A percentile compares a stretch with the other conserved stretches of the same genome.
Conservation (phyloP, 2,329 filamentous ascomycete genomes). For the Clathrospora elynae region DNA sequence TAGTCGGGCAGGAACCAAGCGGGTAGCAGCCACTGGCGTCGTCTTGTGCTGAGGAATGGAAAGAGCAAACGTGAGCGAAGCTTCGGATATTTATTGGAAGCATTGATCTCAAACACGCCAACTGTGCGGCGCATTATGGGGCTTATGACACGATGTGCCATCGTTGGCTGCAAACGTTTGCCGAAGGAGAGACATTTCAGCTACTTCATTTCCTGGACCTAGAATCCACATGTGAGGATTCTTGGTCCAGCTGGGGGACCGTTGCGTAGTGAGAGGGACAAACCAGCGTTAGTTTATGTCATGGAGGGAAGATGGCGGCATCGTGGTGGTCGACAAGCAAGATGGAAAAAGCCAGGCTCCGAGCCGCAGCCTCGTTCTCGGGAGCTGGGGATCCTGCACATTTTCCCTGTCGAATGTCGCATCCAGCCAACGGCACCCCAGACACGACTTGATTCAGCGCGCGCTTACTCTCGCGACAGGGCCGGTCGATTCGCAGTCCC, state of each 20-base stretch:
- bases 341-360: too few species aligned
- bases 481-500: constrained; percentile 14
- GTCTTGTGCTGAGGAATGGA: constrained; percentile 18
- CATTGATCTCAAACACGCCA: constrained; percentile 37
- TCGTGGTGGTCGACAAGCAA: too few species aligned
- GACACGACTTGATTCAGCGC: constrained; percentile 24
- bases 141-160: constrained; percentile 29
- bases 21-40: constrained; percentile 33
- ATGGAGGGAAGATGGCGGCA: constrained; percentile 4
- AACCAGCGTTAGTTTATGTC: constrained; percentile 9
- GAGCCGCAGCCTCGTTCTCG: constrained; percentile 17
- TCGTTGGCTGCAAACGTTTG: constrained; percentile 33
- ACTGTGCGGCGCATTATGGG: constrained; percentile 27
- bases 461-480: constrained; percentile 22
- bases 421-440: constrained; percentile 20
- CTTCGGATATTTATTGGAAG: constrained; percentile 26
- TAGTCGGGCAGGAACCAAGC: constrained; percentile 27
- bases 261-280: constrained; percentile 10
- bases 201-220: constrained; percentile 38
- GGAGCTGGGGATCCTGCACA: constrained; percentile 20
- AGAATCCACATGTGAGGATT: constrained; percentile 9
- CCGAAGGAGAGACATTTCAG: constrained; percentile 25
- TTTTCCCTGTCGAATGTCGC: constrained; percentile 20
- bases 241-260: constrained; percentile 13
- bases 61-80: constrained; percentile 25